Evolutionary conservation across 2,329 filamentous ascomycete genomes (phyloP), one percentile per base, ranked within the genome.

Genomic region (Phialocephala subalpina): DNA sequence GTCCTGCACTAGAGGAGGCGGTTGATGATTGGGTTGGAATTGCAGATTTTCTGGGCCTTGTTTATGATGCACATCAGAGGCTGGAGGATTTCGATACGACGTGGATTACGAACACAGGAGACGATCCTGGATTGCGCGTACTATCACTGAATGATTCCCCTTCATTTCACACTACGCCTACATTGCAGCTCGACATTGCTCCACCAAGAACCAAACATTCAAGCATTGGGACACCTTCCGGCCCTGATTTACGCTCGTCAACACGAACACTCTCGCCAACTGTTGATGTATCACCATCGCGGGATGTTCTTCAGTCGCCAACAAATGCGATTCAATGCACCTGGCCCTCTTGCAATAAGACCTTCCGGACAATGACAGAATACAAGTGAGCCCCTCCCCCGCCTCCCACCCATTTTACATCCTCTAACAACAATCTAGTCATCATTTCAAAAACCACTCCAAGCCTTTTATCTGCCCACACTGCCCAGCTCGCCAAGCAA

Each of bases 361-460:
- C 49, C 49, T 53, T 53, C 49, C 3, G 4, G 18, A 29, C 49
- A 22, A 53, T 53, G 49, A 53, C 49, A 18, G 49, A 53, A 12
- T 53, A 53, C 25, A 53, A 53, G 49, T 33, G 29, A 53, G 49
- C 14, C 8, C 22, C 14, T 29, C 12, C 12, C 14, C 25, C 45
- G 22, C n/a, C 16, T 20, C 12, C 14, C 25, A 14, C 11, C 22
- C 11, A 27, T 52, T 42, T 3, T 3, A 16, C 18, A 40, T 7
- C 33, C 42, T 14, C 38, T 38, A 45, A 45, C 20, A 47, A 25
- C 11, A 2, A 20, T 22, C 11, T 42, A 47, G 52, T 35, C 52
- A 63, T 25, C 52, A 57, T 29, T 63, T 12, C 52, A 57, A 57
- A 33, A 63, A 16, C 40, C 52, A 63, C 40, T 45, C 52, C 11